Conservation (phyloP, 2,329 filamentous ascomycete species). For the Ophiostoma piceae region DNA sequence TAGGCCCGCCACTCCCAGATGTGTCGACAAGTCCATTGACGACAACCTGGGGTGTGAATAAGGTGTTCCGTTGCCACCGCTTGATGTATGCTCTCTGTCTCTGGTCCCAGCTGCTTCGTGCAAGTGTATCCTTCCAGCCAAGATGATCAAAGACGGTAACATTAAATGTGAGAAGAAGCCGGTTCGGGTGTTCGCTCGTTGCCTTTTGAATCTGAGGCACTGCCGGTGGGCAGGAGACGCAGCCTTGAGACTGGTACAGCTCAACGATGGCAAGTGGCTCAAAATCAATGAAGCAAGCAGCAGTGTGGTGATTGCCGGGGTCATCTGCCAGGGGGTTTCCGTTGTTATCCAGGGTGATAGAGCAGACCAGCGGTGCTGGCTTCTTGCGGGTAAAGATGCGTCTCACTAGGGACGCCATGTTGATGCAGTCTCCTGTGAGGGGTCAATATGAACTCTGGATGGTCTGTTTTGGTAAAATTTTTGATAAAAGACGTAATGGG, state of each 20-base stretch:
- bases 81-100: conserved; percentile 35
- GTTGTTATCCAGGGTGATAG: conserved; percentile 30
- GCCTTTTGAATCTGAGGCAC: conserved; percentile 33
- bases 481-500: no score
- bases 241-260: conserved; percentile 37
- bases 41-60: conserved; percentile 35
- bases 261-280: conserved; percentile 35
- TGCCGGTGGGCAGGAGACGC: conserved; percentile 34
- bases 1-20: background rate
- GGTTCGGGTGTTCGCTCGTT: conserved; percentile 31
- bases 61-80: conserved; percentile 32
- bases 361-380: conserved; percentile 34
- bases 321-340: conserved; percentile 27
- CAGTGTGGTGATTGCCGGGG: conserved; percentile 33
- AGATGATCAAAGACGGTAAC: conserved; percentile 36
- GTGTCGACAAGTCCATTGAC: conserved; percentile 33
- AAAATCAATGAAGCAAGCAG: conserved; percentile 34
- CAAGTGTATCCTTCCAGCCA: conserved; percentile 35
- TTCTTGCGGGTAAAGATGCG: conserved; percentile 33
- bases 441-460: no score
- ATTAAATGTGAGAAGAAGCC: conserved; percentile 35
- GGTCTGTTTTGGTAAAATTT: no score
- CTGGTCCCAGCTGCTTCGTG: conserved; percentile 32
- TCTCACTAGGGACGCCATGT: background rate
- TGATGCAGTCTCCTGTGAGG: no score